Base-by-base conservation (phyloP, 2,329 filamentous ascomycete species). In the Chrysoporthe cubensis region DNA sequence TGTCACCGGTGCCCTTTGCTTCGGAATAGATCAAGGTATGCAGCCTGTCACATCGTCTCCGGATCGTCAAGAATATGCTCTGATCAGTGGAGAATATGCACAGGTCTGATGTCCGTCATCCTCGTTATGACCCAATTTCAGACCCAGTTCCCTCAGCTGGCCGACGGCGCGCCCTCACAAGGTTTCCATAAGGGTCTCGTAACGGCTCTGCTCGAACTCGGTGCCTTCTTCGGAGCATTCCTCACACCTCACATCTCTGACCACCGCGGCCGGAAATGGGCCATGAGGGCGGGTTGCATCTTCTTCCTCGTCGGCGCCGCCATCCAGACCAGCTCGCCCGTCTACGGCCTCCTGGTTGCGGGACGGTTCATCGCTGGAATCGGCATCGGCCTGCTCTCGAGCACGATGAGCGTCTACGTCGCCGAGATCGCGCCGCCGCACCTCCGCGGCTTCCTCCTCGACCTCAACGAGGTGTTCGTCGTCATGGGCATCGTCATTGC, bases 1-100 rank as follows among this genome's bases (percentile, higher is more conserved):
- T 78, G 73, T 71, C 78, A 80, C 64, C 63, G 69, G 11, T 34
- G 65, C 72, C 68, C 42, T 69, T n/a, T 52, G 80, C 78, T 3
- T 70, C 66, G 58, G 74, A 72, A 64, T 78, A 74, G 1, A 65
- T 44, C 64, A 65, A 60, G 64, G 64, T 65, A 60, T 40, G 64
- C 37, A 8, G 21, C n/a, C n/a, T 5, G 37, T 9, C 37, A 40
- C 37, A 40, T 9, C 9, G 37, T 6, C 37, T 40, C 37, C 9
- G 37, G 37, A 40, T 9, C 5, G 4, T 9, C 37, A 9, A 40
- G 37, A 40, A 40, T 9, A 9, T 9, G 9, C 37, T 40, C 37
- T 40, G 9, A 40, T 9, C 37, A 40, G 37, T 40, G 37, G 37
- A 26, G 37, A 40, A 40, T 9, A 40, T 9, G 37, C 37, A 1